Percentiles rank a stretch among this genome's conserved stretches.
Conservation (phyloP, 2,329 filamentous ascomycete genomes). For the Claviceps capensis region DNA sequence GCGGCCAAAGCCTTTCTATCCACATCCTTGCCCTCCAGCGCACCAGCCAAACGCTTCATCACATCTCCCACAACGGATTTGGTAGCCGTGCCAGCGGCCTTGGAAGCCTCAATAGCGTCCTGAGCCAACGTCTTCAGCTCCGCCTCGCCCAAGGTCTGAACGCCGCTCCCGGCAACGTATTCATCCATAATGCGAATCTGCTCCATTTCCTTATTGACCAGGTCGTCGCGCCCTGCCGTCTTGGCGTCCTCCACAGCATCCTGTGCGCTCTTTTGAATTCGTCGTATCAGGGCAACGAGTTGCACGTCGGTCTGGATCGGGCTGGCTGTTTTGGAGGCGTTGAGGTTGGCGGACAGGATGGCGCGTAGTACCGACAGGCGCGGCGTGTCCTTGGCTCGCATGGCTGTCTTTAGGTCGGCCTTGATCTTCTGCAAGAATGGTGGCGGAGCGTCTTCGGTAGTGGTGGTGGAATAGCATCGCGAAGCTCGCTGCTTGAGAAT, state of each 20-base stretch:
- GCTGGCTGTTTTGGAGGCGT: conserved; percentile 57
- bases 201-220: conserved; percentile 55
- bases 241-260: conserved; percentile 52
- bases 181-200: conserved; percentile 53
- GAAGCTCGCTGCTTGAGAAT: conserved; percentile 6
- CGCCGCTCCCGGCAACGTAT: conserved; percentile 45
- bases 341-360: conserved; percentile 56
- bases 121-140: conserved; percentile 43
- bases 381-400: conserved; percentile 49
- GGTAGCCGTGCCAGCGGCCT: conserved; percentile 26
- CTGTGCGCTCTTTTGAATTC: conserved; percentile 42
- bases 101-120: conserved; percentile 36
- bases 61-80: conserved; percentile 44
- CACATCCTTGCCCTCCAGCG: conserved; percentile 48
- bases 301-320: conserved; percentile 60
- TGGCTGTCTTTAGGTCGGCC: conserved; percentile 49
- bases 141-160: conserved; percentile 43
- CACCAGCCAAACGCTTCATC: conserved; percentile 45
- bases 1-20: conserved; percentile 47
- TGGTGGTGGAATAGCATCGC: conserved; percentile 20
- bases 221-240: conserved; percentile 48
- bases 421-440: conserved; percentile 40
- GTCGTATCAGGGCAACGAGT: conserved; percentile 53
- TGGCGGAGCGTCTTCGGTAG: conserved; percentile 24
- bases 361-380: conserved; percentile 56